Percentiles rank a stretch among this genome's conserved stretches.
Evolutionary conservation across 768 basidiomycete genomes (phyloP).

Genomic region (Cystofilobasidium capitatum): DNA sequence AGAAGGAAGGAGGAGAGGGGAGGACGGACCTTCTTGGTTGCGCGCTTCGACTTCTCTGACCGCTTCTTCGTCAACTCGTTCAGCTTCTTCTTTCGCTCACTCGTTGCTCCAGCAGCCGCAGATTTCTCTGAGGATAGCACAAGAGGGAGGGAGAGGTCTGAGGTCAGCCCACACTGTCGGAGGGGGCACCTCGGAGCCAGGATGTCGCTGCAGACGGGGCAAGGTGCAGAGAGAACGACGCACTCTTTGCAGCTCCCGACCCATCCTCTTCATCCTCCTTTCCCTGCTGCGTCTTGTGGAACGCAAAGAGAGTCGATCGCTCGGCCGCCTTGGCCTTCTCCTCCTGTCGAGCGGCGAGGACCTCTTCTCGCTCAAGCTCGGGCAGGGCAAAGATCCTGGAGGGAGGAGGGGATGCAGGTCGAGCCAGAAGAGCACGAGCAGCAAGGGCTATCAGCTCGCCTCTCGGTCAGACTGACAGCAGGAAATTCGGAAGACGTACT

Average conservation of each 20-base stretch:
- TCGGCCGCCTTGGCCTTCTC: slow-evolving; percentile 68
- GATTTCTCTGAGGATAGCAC: slow-evolving; percentile 59
- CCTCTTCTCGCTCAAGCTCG: slow-evolving; percentile 81
- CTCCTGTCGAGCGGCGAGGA: slow-evolving; percentile 68
- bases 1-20: background rate
- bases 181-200: too few relatives aligned
- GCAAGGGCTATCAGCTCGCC: background rate
- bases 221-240: slow-evolving; percentile 32
- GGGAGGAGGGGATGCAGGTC: slow-evolving; percentile 24
- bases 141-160: slow-evolving; percentile 10
- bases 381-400: slow-evolving; percentile 64
- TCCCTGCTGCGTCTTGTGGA: slow-evolving; percentile 41
- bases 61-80: slow-evolving; percentile 78
- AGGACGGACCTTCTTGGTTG: slow-evolving; percentile 50
- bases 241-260: slow-evolving; percentile 58
- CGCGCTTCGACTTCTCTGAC: slow-evolving; percentile 80
- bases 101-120: slow-evolving; percentile 59
- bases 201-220: background rate
- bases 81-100: slow-evolving; percentile 66
- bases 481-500: slow-evolving; percentile 47
- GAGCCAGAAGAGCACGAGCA: background rate
- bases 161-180: too few relatives aligned
- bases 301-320: slow-evolving; percentile 58
- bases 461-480: background rate
- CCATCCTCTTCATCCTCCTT: slow-evolving; percentile 46